phyloP scores from a whole-genome alignment of 148 eudicot species.

The Rhododendron williamsianum region DNA sequence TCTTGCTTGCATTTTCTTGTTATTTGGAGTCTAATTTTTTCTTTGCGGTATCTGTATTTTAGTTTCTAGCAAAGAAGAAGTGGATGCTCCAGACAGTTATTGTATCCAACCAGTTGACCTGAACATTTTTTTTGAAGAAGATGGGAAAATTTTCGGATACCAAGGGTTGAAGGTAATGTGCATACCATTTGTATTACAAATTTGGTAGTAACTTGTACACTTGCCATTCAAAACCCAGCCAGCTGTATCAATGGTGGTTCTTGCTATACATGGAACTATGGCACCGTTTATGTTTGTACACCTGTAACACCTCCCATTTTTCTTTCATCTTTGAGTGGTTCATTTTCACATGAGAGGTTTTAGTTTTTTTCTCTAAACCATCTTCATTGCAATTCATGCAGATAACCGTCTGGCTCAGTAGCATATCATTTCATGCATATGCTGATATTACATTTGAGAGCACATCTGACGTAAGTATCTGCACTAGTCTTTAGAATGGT shows the following conservation, averaged over 20 bases:
- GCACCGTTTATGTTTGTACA: neutral
- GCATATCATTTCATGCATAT: slow-evolving; percentile 74
- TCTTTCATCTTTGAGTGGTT: neutral
- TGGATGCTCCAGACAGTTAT: slow-evolving; percentile 49
- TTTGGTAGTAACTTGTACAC: no score
- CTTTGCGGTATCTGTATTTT: slow-evolving; percentile 11
- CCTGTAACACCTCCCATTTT: neutral
- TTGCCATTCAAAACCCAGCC: neutral
- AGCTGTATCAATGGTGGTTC: neutral
- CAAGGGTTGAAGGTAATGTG: slow-evolving; percentile 70
- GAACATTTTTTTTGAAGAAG: slow-evolving; percentile 67
- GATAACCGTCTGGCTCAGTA: slow-evolving; percentile 76
- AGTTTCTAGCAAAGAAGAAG: slow-evolving; percentile 82
- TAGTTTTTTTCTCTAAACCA: neutral
- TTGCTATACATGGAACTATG: neutral
- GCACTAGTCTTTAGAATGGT: neutral
- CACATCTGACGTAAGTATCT: slow-evolving; percentile 74
- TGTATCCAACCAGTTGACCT: slow-evolving; percentile 69
- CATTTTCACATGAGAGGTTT: neutral
- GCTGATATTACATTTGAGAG: slow-evolving; percentile 72
- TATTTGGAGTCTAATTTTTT: slow-evolving; percentile 1
- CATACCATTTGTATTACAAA: neutral
- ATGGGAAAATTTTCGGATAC: slow-evolving; percentile 89
- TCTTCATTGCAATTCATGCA: slow-evolving; percentile 26
- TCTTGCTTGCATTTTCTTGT: slow-evolving; percentile 2